These are phyloP conservation scores for Oehlia diaphana DNA, from an alignment of 192 early-diverging fungal species.

Conservation along the genomic window DNA sequence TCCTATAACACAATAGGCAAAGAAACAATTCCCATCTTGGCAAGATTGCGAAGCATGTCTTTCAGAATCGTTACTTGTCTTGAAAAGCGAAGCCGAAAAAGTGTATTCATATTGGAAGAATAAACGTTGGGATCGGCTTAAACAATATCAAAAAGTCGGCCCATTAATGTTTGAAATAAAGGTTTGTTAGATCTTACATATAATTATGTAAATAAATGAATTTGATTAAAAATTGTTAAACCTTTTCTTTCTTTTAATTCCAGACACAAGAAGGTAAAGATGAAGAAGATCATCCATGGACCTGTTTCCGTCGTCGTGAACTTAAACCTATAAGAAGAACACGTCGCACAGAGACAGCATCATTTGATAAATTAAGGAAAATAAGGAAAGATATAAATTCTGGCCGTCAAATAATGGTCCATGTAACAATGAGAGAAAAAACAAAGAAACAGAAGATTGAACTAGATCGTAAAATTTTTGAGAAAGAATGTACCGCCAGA, in stretches of 20 bases:
- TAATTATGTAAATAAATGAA: too few species aligned
- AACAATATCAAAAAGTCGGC: conserved; percentile 32
- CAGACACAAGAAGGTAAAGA: conserved; percentile 48
- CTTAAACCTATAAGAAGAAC: conserved; percentile 86
- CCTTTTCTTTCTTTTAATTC: conserved; percentile 53
- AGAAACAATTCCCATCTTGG: conserved; percentile 21
- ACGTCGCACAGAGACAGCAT: conserved; percentile 79
- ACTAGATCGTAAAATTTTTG: conserved; percentile 77
- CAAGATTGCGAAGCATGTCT: background rate
- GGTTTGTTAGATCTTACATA: conserved; percentile 27
- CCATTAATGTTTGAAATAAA: conserved; percentile 62
- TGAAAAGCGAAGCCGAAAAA: background rate
- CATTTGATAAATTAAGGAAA: conserved; percentile 81
- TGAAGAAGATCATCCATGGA: conserved; percentile 87
- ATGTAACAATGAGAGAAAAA: conserved; percentile 78
- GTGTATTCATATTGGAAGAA: conserved; percentile 60
- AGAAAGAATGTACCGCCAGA: conserved; percentile 62
- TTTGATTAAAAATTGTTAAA: background rate
- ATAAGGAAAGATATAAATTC: conserved; percentile 78
- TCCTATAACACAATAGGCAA: background rate
- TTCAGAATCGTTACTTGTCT: background rate
- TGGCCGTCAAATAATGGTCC: conserved; percentile 76
- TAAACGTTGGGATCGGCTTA: conserved; percentile 31
- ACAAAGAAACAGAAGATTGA: conserved; percentile 70
- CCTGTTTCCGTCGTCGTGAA: conserved; percentile 96